These are phyloP conservation scores for Castanea sativa DNA, from an alignment of 306 rosid genomes.

Conservation along the genomic window DNA sequence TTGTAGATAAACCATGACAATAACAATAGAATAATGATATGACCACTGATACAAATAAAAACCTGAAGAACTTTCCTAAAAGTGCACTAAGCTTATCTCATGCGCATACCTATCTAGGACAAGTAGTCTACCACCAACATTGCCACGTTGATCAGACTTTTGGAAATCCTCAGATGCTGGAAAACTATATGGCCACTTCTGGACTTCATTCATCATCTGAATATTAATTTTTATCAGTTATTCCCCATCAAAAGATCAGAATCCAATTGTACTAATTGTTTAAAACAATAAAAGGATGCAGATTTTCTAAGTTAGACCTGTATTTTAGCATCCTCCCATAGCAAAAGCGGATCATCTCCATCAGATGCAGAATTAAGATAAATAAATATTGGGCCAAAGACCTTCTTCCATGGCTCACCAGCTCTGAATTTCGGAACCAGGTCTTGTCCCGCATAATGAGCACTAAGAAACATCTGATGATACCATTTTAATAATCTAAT, in stretches of 20 bases:
- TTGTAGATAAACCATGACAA: conserved; percentile 5
- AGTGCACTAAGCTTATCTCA: conserved; percentile 17
- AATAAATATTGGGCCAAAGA: conserved; percentile 80
- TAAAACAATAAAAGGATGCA: conserved; percentile 12
- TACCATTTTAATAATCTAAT: conserved; percentile 15
- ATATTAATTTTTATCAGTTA: conserved; percentile 31
- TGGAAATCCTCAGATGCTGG: conserved; percentile 69
- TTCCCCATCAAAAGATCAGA: conserved; percentile 17
- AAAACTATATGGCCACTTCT: conserved; percentile 86
- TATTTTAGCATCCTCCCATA: conserved; percentile 80
- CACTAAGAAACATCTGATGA: conserved; percentile 70
- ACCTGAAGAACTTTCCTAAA: not conserved
- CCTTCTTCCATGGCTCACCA: conserved; percentile 90
- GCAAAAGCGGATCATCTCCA: conserved; percentile 33
- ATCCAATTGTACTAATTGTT: conserved; percentile 21
- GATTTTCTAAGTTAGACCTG: conserved; percentile 48
- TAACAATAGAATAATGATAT: not conserved
- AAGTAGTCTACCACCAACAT: conserved; percentile 63
- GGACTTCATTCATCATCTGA: conserved; percentile 70
- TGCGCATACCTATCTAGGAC: conserved; percentile 62
- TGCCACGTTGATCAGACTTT: conserved; percentile 60
- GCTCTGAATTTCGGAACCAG: conserved; percentile 54
- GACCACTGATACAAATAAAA: not conserved
- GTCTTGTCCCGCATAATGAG: conserved; percentile 87
- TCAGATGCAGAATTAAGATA: conserved; percentile 57